Conservation (phyloP, 306 rosid genomes). For the Ammopiptanthus mongolicus region DNA sequence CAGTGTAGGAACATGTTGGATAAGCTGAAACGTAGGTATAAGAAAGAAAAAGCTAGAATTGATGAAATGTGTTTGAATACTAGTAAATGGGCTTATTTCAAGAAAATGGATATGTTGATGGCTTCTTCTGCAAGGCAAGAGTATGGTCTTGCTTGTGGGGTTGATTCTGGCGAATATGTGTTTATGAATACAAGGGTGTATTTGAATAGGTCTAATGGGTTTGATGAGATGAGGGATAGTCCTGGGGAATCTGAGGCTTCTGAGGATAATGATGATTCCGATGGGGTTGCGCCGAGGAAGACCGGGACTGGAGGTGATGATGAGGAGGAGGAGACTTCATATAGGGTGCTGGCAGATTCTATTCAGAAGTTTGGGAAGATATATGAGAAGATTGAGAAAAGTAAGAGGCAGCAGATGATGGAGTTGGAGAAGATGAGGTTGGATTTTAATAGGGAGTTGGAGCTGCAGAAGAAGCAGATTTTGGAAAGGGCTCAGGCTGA, state of each 20-base stretch:
- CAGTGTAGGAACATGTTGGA: slow-evolving; percentile 63
- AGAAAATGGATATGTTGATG: slow-evolving; percentile 86
- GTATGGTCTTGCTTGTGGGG: slow-evolving; percentile 72
- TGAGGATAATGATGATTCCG: slow-evolving; percentile 37
- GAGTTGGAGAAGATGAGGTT: slow-evolving; percentile 78
- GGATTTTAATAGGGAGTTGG: slow-evolving; percentile 65
- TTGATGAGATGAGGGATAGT: slow-evolving; percentile 93
- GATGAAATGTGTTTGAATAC: slow-evolving; percentile 51
- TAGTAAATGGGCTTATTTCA: slow-evolving; percentile 56
- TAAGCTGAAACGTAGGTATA: slow-evolving; percentile 61
- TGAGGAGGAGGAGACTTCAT: slow-evolving; percentile 42
- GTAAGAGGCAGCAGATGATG: slow-evolving; percentile 87
- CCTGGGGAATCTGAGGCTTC: slow-evolving; percentile 67
- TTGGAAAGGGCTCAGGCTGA: slow-evolving; percentile 68
- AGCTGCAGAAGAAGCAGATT: slow-evolving; percentile 81
- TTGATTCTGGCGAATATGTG: slow-evolving; percentile 83
- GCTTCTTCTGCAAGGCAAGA: slow-evolving; percentile 56
- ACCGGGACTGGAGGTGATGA: slow-evolving; percentile 7
- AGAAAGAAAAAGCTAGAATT: slow-evolving; percentile 59
- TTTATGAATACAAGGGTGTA: slow-evolving; percentile 74
- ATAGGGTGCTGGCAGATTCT: slow-evolving; percentile 58
- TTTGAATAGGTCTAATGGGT: slow-evolving; percentile 66
- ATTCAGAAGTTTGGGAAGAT: slow-evolving; percentile 71
- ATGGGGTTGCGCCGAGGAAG: slow-evolving; percentile 14
- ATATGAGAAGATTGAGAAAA: slow-evolving; percentile 76